Conservation (phyloP, 306 rosid species). For the Quercus aquifolioides region DNA sequence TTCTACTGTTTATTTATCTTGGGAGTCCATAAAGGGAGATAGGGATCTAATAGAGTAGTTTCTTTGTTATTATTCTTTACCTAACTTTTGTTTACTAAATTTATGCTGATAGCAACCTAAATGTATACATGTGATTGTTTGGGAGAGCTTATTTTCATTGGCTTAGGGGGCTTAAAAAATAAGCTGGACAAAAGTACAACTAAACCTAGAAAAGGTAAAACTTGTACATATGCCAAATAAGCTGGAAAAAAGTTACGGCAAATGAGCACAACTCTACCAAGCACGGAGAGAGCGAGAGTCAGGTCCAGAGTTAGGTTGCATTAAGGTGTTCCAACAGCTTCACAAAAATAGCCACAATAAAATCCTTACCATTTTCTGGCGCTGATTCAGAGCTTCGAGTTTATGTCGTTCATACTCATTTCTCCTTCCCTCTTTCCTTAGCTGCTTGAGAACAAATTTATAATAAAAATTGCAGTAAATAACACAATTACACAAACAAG, state of each 20-base stretch:
- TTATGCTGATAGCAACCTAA: background rate
- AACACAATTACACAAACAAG: background rate
- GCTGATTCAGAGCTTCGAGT: constrained; percentile 77
- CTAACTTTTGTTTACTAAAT: background rate
- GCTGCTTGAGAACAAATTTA: constrained; percentile 40
- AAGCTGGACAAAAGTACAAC: too few relatives aligned
- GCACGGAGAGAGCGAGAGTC: background rate
- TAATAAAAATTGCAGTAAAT: background rate
- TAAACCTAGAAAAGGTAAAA: too few relatives aligned
- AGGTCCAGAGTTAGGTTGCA: background rate
- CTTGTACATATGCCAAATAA: too few relatives aligned
- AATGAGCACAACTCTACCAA: too few relatives aligned
- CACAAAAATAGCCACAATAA: background rate
- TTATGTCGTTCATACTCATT: constrained; percentile 75
- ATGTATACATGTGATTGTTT: background rate
- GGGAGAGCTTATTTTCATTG: too few relatives aligned
- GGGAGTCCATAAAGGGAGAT: background rate
- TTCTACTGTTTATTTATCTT: background rate
- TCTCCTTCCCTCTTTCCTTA: constrained; percentile 80
- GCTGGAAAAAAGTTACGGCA: too few relatives aligned
- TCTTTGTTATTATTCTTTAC: background rate
- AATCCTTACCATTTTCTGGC: constrained; percentile 61
- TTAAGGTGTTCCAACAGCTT: background rate
- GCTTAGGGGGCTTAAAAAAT: too few relatives aligned
- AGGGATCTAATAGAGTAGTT: background rate